A percentile compares a stretch with the other conserved stretches of the same genome.
Conservation (phyloP, 371 early-diverging fungal genomes). For the Mortierella sp. region DNA sequence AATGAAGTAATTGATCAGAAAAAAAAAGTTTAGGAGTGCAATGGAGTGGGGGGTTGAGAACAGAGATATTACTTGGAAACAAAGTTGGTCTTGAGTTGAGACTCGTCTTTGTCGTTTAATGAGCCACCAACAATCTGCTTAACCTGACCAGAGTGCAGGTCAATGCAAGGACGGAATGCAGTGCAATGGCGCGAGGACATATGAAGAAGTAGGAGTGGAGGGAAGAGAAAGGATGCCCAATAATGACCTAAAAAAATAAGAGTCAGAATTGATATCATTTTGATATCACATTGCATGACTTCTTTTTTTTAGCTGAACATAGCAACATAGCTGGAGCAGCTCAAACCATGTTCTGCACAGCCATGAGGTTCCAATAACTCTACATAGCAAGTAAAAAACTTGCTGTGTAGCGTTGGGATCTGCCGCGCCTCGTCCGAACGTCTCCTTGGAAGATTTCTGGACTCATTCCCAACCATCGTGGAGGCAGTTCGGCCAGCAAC, state of each 20-base stretch:
- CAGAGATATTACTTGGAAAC: conserved; percentile 76
- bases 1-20: neutral
- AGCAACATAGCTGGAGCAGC: too few relatives aligned
- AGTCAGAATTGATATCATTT: neutral
- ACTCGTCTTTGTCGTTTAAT: conserved; percentile 75
- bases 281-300: too few relatives aligned
- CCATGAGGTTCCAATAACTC: too few relatives aligned
- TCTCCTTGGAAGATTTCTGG: too few relatives aligned
- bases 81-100: conserved; percentile 89
- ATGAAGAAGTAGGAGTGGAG: neutral
- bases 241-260: neutral
- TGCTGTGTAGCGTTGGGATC: too few relatives aligned
- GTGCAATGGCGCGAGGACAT: conserved; percentile 59
- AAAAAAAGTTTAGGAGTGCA: neutral
- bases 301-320: too few relatives aligned
- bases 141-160: conserved; percentile 96
- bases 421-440: too few relatives aligned
- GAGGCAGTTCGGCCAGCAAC: too few relatives aligned
- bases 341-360: too few relatives aligned
- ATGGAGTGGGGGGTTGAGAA: neutral
- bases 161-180: conserved; percentile 95
- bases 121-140: conserved; percentile 98
- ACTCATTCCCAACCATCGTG: too few relatives aligned
- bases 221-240: neutral
- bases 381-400: too few relatives aligned